phyloP scores from a whole-genome alignment of 2,329 filamentous ascomycete species.

The Chrysoporthe austroafricana region DNA sequence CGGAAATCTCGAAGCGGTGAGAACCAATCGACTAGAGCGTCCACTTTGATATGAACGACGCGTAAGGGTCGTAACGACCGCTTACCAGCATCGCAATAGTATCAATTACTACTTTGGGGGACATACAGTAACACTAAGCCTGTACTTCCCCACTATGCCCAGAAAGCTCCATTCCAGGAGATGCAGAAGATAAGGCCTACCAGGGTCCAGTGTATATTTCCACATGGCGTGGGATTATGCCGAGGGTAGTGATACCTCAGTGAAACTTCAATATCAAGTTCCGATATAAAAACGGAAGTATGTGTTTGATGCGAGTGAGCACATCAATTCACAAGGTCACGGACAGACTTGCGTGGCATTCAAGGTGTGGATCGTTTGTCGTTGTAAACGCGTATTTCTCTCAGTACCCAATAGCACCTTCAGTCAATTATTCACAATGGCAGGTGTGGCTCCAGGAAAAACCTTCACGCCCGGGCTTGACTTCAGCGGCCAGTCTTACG shows the following conservation, averaged over 20 bases:
- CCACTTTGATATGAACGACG: background rate
- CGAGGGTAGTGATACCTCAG: background rate
- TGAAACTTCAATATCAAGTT: background rate
- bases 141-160: background rate
- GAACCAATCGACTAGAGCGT: background rate
- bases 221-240: background rate
- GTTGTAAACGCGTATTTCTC: background rate
- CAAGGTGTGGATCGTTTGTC: background rate
- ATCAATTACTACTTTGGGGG: background rate
- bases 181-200: background rate
- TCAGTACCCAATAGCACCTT: background rate
- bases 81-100: background rate
- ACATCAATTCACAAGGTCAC: background rate
- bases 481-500: constrained; percentile 32
- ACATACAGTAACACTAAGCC: background rate
- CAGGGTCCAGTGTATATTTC: background rate
- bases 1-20: background rate
- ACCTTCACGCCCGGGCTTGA: constrained; percentile 32
- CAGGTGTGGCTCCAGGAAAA: constrained; percentile 32
- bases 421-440: constrained; percentile 27
- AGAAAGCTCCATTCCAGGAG: background rate
- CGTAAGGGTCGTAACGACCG: background rate
- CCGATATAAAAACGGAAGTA: background rate
- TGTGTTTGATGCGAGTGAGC: background rate
- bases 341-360: background rate